Conservation (phyloP, 305 asterid species). For the Withania somnifera region DNA sequence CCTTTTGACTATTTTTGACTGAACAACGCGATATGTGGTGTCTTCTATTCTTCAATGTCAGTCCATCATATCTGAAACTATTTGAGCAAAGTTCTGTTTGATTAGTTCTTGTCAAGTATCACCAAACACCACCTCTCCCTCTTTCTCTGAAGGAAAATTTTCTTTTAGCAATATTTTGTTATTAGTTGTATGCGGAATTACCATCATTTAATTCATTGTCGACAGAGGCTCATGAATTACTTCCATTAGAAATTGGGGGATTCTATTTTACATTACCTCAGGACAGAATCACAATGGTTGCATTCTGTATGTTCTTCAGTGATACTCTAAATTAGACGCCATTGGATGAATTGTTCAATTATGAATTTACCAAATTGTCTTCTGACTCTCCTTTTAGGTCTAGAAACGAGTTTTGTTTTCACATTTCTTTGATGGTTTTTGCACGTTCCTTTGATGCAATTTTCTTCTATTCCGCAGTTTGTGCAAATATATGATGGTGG, state of each 20-base stretch:
- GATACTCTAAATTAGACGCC: not conserved
- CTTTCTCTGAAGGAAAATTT: not conserved
- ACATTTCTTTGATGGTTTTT: not conserved
- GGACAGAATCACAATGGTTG: not conserved
- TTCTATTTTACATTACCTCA: not conserved
- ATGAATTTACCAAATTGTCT: not conserved
- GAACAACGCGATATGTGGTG: not conserved
- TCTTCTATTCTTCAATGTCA: not conserved
- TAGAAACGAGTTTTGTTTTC: not conserved
- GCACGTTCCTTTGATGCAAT: not conserved
- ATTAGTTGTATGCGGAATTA: not conserved
- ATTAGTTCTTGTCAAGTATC: not conserved
- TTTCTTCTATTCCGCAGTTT: constrained; percentile 2
- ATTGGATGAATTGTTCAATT: not conserved
- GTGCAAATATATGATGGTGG: constrained; percentile 68
- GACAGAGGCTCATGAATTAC: not conserved
- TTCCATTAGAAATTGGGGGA: not conserved
- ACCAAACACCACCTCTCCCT: not conserved
- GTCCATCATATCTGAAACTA: not conserved
- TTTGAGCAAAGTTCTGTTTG: not conserved
- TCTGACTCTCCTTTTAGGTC: not conserved
- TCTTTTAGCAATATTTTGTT: not conserved
- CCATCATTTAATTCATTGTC: not conserved
- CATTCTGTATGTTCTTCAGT: not conserved
- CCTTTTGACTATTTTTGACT: not conserved